Base-by-base conservation (phyloP, 208 protist species). In the Hexamita inflata region DNA sequence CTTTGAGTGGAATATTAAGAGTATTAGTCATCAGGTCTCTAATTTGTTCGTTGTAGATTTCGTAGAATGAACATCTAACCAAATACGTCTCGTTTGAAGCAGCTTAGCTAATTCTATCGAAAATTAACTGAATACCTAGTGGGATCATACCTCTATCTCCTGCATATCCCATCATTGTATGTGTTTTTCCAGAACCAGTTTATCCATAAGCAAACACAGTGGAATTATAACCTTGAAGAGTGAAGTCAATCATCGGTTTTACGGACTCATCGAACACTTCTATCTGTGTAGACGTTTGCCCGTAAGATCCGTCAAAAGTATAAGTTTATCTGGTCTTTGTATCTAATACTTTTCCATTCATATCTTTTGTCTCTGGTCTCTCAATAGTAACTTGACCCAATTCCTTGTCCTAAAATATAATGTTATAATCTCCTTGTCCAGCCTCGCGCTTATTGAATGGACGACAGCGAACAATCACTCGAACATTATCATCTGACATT, bases 11-110 rank as follows among this genome's bases (percentile, higher is more conserved):
- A 81, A 28, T 13, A 57, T 7, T 15, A 13, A 35, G 60, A 13
- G 66, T 73, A 57, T 28, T 58, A n/a, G 9, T 73, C 19, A 92
- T 73, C 7, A 92, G 57, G 78, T 91, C 89, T 0, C 80, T 49
- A 67, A 91, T 88, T 0, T 53, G 81, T 75, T 91, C 89, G 75
- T 92, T 92, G 73, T 92, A 91, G 0, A 92, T 82, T 68, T 91
- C 89, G 0, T 90, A 34, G 53, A 53, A 60, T 28, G 59, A 77
- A 7, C 76, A n/a, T 24, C 42, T 29, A 13, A 78, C 24, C 42
- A 30, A 66, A 40, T 38, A 15, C 30, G 15, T 15, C 60, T 34
- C 15, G 34, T 66, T 66, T 30, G 4, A 11, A 35, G 9, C 64
- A n/a, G 4, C 38, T 2, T 34, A 19, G 7, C 9, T 38, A 4